Evolutionary conservation across 768 basidiomycete species (phyloP), one percentile per base, ranked within the genome.

Genomic region (Pluteus cervinus): DNA sequence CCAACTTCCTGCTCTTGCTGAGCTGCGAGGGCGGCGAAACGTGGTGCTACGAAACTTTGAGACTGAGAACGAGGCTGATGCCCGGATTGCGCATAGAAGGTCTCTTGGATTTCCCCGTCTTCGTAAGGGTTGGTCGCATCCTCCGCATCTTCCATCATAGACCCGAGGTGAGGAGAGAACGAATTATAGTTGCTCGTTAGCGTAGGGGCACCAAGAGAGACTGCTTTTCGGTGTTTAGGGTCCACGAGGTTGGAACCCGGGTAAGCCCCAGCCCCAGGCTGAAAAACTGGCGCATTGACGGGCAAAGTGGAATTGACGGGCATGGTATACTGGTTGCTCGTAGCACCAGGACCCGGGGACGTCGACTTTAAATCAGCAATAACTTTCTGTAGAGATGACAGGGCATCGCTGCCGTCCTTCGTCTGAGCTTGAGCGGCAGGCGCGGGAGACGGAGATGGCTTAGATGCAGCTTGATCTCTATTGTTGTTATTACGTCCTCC

Each of bases 281-380:
- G 78, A 61, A 87, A 88, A 24, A 79, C 63, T 23, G 85, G 80
- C 3, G 82, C 82, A 45, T 85, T 84, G 34, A 63, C 55, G 34
- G 81, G 73, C 28, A 85, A 68, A 37, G 53, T 79, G 16, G 81
- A 76, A 23, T 79, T 78, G 11, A 62, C 59, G 44, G 74, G 63
- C 52, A 75, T 69, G 29, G 72, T 64, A 40, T 60, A 48, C 52
- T 59, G 44, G 68, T 63, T 68, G 42, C 52, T 63, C 28, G 57
- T 44, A 61, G 62, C 51, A 61, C 59, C 49, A 40, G 66, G 75
- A 36, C 76, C 68, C 34, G 86, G 79, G 37, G 87, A 81, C 3
- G 88, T 74, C 12, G 84, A 82, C 71, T 91, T 94, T 46, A 96
- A 70, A 59, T 97, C 92, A 39, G 86, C 86, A 49, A 97, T 97